Evolutionary conservation across 164 flowering plant genomes (phyloP), one percentile per base, ranked within the genome.

Genomic region (Umbellularia californica): DNA sequence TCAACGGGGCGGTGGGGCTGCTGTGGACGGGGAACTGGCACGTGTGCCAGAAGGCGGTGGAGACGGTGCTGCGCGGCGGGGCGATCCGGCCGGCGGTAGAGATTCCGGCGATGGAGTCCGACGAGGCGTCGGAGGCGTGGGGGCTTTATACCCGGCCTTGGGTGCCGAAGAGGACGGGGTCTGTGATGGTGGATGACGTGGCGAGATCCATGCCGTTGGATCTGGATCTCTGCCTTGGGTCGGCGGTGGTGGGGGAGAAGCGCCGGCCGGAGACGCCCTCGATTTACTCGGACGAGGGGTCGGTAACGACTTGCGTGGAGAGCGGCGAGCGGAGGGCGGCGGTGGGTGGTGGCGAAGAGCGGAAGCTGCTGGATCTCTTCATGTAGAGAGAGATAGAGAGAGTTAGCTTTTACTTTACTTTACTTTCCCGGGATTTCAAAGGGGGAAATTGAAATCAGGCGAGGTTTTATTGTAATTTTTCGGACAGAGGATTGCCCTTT

Each of bases 11-110:
- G 5, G 90, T 89, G 33, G 98, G 98, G 19, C 83, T 92, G 4
- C 82, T 93, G 1, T 87, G 90, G 89, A 87, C 89, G 0, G 95
- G 94, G 17, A 92, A 92, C 77, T 93, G 97, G 98, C 83, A 83
- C 77, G 81, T 87, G 62, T 92, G 98, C 74, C 92, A 92, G 70
- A 68, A 89, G 70, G 95, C 98, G 68, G 92, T 92, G 73, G 92
- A 89, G 68, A 83, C 92, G 5, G 89, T 93, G 28, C 88, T 93
- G 9, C 79, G 83, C 3, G 95, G 94, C 58, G 96, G 93, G 47
- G 27, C 82, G 28, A 70, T 89, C 60, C 74, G 79, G 51, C 89
- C 93, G 25, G 58, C 88, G 72, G 75, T 86, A 58, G 89, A 90
- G 58, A 67, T 85, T 19, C 76, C 81, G n/a, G 73, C 58, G 24